phyloP scores from a whole-genome alignment of 2,329 filamentous ascomycete genomes.

The Fusarium albidum region DNA sequence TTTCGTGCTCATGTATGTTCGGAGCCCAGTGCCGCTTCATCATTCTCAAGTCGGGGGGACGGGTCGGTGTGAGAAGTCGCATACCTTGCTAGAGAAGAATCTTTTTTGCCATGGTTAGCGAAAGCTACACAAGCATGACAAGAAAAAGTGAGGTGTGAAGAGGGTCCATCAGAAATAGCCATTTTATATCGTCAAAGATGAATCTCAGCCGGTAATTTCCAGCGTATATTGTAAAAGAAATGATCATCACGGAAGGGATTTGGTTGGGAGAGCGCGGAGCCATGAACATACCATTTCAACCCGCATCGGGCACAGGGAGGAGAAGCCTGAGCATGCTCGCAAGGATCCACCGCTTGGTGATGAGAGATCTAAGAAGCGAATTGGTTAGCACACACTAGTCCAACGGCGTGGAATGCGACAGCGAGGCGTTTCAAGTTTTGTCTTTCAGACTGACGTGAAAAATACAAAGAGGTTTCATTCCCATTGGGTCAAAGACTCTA shows the following conservation, averaged over 20 bases:
- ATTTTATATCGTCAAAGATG: constrained; percentile 81
- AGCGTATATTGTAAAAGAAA: constrained; percentile 74
- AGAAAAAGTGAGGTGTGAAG: constrained; percentile 16
- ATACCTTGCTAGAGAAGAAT: constrained; percentile 45
- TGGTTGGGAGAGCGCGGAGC: not conserved
- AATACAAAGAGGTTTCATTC: constrained; percentile 79
- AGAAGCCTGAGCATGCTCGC: constrained; percentile 27
- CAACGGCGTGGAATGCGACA: constrained; percentile 16
- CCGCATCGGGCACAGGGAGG: not conserved
- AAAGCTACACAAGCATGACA: constrained; percentile 11
- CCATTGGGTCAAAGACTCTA: constrained; percentile 94
- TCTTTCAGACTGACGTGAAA: constrained; percentile 93
- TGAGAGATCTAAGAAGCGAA: constrained; percentile 26
- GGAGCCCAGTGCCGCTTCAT: constrained; percentile 99
- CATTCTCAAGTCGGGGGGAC: constrained; percentile 56
- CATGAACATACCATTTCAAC: constrained; percentile 44
- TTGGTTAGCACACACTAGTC: constrained; percentile 41
- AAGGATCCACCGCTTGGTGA: constrained; percentile 42
- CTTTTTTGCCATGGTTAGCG: constrained; percentile 46
- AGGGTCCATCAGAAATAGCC: constrained; percentile 79
- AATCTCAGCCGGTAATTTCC: constrained; percentile 96
- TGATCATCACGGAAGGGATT: constrained; percentile 63
- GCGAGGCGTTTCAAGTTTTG: constrained; percentile 25
- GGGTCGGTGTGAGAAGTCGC: constrained; percentile 27
- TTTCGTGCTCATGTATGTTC: constrained; percentile 81